These are phyloP conservation scores for Herpotrichia juniperi DNA, from an alignment of 2,329 filamentous ascomycete genomes.

Conservation along the genomic window DNA sequence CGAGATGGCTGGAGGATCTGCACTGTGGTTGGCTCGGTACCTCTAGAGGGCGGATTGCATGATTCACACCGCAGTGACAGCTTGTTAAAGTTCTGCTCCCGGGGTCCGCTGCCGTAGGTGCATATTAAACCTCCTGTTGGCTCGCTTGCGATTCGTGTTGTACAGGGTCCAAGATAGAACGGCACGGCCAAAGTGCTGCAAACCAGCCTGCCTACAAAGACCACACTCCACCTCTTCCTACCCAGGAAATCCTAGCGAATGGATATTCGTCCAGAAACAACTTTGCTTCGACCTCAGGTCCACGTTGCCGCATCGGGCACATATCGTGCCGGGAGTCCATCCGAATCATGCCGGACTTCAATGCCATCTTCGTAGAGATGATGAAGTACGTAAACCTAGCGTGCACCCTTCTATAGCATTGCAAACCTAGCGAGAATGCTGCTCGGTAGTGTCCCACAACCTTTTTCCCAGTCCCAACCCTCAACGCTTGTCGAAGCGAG, in stretches of 20 bases:
- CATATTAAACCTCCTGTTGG: background rate
- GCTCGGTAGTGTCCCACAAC: too few relatives aligned
- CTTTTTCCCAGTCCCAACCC: too few relatives aligned
- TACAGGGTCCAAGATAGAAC: background rate
- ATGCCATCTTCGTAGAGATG: constrained; percentile 19
- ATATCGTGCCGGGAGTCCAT: too few relatives aligned
- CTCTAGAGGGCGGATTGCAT: background rate
- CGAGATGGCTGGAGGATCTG: too few relatives aligned
- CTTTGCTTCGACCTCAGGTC: background rate
- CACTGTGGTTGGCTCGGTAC: background rate
- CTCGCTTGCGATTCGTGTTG: background rate
- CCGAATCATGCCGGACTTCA: constrained; percentile 9
- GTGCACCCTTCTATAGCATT: too few relatives aligned
- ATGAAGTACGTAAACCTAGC: too few relatives aligned
- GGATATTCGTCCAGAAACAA: background rate
- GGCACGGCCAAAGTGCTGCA: background rate
- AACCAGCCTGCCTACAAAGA: background rate
- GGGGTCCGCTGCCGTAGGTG: background rate
- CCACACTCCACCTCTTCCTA: background rate
- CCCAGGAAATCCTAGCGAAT: background rate
- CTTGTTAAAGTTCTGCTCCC: background rate
- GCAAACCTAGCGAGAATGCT: too few relatives aligned
- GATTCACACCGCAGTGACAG: background rate
- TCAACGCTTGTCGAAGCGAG: too few relatives aligned
- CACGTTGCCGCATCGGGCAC: too few relatives aligned